These are phyloP conservation scores for Fusarium tjaetaba DNA, from an alignment of 2,329 filamentous ascomycete species.

Conservation along the genomic window DNA sequence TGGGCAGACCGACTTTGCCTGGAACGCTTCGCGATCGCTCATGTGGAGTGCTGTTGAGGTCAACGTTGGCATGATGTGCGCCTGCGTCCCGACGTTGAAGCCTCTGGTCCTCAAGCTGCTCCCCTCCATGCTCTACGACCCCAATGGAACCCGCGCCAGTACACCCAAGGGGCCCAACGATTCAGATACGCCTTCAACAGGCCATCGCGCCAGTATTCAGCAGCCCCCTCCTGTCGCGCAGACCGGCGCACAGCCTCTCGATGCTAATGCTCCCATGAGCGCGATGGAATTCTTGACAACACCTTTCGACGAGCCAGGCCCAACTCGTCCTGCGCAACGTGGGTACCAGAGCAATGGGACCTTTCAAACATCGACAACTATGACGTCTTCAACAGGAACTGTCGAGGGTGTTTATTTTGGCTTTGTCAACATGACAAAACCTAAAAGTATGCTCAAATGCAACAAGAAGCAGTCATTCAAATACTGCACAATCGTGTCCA, in stretches of 20 bases:
- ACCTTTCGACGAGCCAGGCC: slow-evolving; percentile 46
- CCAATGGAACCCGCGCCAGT: slow-evolving; percentile 53
- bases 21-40: slow-evolving; percentile 84
- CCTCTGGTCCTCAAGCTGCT: slow-evolving; percentile 77
- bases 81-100: slow-evolving; percentile 91
- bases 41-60: slow-evolving; percentile 97
- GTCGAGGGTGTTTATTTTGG: slow-evolving; percentile 72
- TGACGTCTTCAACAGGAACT: slow-evolving; percentile 48
- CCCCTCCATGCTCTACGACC: slow-evolving; percentile 66
- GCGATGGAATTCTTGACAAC: slow-evolving; percentile 60
- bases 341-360: slow-evolving; percentile 10
- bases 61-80: slow-evolving; percentile 88
- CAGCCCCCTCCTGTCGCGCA: slow-evolving; percentile 39
- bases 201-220: slow-evolving; percentile 37
- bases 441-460: slow-evolving; percentile 76
- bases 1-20: slow-evolving; percentile 65
- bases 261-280: slow-evolving; percentile 46
- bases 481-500: slow-evolving; percentile 78
- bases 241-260: slow-evolving; percentile 31
- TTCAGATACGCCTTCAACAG: slow-evolving; percentile 44
- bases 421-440: slow-evolving; percentile 76
- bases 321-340: slow-evolving; percentile 20
- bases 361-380: slow-evolving; percentile 44
- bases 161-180: slow-evolving; percentile 46
- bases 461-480: slow-evolving; percentile 72